Conservation (phyloP, 371 early-diverging fungal species). For the Mucor indicus region DNA sequence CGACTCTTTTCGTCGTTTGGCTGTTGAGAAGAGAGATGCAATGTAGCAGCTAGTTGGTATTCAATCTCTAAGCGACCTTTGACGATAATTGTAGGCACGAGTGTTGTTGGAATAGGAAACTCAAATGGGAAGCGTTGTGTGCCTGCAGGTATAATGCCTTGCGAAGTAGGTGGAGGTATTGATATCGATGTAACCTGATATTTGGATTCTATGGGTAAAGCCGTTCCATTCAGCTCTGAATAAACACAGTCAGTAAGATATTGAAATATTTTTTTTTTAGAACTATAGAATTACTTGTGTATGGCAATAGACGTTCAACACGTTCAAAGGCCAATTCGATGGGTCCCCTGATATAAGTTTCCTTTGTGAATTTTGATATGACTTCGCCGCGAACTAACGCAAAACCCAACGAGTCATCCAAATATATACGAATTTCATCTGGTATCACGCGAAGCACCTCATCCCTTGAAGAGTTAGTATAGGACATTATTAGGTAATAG, state of each 20-base stretch:
- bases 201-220: conserved; percentile 30
- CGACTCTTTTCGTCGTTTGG: too few relatives aligned
- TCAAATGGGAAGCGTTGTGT: conserved; percentile 45
- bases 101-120: conserved; percentile 36
- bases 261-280: too few relatives aligned
- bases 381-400: conserved; percentile 43
- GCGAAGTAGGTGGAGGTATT: conserved; percentile 32
- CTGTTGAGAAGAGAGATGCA: too few relatives aligned
- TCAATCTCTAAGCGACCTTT: conserved; percentile 32
- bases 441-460: conserved; percentile 23
- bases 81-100: conserved; percentile 28
- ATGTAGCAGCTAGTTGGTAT: conserved; percentile 27
- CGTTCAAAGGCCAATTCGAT: conserved; percentile 40
- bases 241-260: too few relatives aligned
- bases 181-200: conserved; percentile 34
- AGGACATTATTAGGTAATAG: too few relatives aligned
- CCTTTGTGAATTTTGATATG: conserved; percentile 31
- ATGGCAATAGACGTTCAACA: conserved; percentile 34
- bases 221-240: conserved; percentile 26
- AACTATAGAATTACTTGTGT: conserved; percentile 24
- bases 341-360: conserved; percentile 36
- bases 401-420: conserved; percentile 32
- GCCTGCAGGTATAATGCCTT: conserved; percentile 42
- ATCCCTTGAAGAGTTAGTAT: too few relatives aligned
- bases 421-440: conserved; percentile 30